A percentile compares a stretch with the other conserved stretches of the same genome.
Evolutionary conservation across 1,284 basidiomycete genomes (phyloP).

Genomic region (Somion occarium): DNA sequence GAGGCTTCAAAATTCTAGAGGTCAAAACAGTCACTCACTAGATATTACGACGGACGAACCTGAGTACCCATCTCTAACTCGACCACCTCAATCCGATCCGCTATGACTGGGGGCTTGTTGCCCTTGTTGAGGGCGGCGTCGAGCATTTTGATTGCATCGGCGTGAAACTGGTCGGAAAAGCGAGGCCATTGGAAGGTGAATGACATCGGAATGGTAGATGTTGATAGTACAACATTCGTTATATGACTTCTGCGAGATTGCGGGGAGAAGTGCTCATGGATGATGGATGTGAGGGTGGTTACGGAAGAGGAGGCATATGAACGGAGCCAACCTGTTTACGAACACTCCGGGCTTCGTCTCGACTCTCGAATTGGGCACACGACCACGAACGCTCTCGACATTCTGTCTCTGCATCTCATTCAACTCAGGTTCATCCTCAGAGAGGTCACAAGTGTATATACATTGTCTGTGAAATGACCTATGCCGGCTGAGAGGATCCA

Average conservation of each 20-base stretch:
- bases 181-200: conserved; percentile 98
- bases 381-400: background rate
- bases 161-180: conserved; percentile 94
- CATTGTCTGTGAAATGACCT: too few species aligned
- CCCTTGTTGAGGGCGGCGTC: conserved; percentile 96
- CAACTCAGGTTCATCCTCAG: too few species aligned
- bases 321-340: background rate
- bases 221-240: background rate
- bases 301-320: background rate
- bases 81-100: conserved; percentile 95
- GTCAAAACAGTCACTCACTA: conserved; percentile 4
- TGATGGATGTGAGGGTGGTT: too few species aligned
- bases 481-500: too few species aligned
- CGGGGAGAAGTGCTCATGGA: background rate
- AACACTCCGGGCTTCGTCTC: background rate
- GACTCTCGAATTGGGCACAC: background rate
- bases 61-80: conserved; percentile 98
- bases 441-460: too few species aligned
- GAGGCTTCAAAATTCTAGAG: conserved; percentile 64
- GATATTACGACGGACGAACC: conserved; percentile 40
- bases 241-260: background rate
- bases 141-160: conserved; percentile 91
- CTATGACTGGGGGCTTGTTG: conserved; percentile 96
- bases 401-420: background rate
- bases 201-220: conserved; percentile 58